phyloP scores from a whole-genome alignment of 2,329 filamentous ascomycete species.

The Didymella keratinophila region DNA sequence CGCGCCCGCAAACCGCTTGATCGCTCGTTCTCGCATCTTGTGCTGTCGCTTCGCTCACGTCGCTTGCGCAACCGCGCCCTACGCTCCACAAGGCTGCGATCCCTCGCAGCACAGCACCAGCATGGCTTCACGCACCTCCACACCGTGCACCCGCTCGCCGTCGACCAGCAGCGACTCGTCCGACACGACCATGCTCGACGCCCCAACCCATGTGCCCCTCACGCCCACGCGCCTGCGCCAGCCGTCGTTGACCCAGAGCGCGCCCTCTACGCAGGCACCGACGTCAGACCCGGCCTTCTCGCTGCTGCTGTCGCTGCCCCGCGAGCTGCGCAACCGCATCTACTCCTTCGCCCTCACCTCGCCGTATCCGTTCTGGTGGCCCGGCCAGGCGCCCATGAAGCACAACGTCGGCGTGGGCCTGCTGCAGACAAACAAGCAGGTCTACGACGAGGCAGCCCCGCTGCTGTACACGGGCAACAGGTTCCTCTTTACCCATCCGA shows the following conservation, averaged over 20 bases:
- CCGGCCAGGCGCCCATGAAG: constrained; percentile 25
- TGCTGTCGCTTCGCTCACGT: neutral
- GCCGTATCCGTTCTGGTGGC: constrained; percentile 47
- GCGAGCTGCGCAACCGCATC: constrained; percentile 48
- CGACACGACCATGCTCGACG: constrained; percentile 47
- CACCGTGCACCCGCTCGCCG: constrained; percentile 42
- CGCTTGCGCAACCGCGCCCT: neutral
- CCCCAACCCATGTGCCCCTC: constrained; percentile 34
- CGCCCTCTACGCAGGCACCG: constrained; percentile 6
- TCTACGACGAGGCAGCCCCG: constrained; percentile 45
- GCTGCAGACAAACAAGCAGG: constrained; percentile 38
- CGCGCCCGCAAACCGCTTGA: neutral
- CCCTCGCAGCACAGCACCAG: neutral
- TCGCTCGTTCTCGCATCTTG: no score
- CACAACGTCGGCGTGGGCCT: constrained; percentile 40
- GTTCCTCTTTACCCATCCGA: constrained; percentile 51
- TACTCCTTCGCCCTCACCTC: constrained; percentile 45
- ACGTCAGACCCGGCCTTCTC: constrained; percentile 38
- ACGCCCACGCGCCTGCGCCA: constrained; percentile 41
- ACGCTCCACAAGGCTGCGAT: neutral
- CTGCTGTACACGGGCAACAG: constrained; percentile 49
- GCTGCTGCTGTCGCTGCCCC: constrained; percentile 47
- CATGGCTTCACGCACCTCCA: constrained; percentile 43
- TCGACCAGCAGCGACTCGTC: constrained; percentile 41
- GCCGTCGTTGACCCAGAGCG: constrained; percentile 25